Base-by-base conservation (phyloP, 1,284 basidiomycete genomes). In the Microbotryum silenes-acaulis region DNA sequence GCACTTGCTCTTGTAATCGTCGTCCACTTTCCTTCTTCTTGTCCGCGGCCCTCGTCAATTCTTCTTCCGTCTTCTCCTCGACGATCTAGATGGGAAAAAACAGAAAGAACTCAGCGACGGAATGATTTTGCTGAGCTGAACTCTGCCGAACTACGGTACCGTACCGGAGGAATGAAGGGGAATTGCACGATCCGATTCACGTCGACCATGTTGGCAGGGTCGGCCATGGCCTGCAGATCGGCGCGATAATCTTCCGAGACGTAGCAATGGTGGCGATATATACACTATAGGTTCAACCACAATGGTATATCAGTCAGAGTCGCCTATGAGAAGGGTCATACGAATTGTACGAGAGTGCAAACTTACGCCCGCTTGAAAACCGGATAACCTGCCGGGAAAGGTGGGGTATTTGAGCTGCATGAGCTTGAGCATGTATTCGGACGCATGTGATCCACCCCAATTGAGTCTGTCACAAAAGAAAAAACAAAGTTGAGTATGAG, bases 401-500 rank as follows among this genome's bases (percentile, higher is more conserved):
- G 81, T 87, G 18, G 96, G 89, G 73, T 98, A 97, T 75, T 98
- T 99, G 60, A 98, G 82, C 74, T 97, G 93, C 45, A 92, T 84
- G 8, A 94, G 83, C 72, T 92, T 93, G 60, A 96, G 82, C 54
- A 98, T 81, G 70, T 96, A 88, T 54, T 98, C 94, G 0, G 89
- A 84, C 0, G 91, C 85, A 72, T 96, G 92, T 0, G 85, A 82
- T 10, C 89, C 85, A 42, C 96, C 94, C 89, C 91, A 98, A 2
- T 89, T 88, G 75, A 98, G 89, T 67, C 92, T 92, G 57, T 27
- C 27, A 6, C 27, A 6, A 27, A 5, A 27, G 27, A 27, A 27
- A 27, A 3, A 6, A 6, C 5, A 27, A 27, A 27, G 27, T 27
- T 27, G 27, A 27, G 5, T 27, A 27, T 27, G 27, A 27, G 27